phyloP scores from a whole-genome alignment of 441 rosid genomes.

The Gossypium davidsonii region DNA sequence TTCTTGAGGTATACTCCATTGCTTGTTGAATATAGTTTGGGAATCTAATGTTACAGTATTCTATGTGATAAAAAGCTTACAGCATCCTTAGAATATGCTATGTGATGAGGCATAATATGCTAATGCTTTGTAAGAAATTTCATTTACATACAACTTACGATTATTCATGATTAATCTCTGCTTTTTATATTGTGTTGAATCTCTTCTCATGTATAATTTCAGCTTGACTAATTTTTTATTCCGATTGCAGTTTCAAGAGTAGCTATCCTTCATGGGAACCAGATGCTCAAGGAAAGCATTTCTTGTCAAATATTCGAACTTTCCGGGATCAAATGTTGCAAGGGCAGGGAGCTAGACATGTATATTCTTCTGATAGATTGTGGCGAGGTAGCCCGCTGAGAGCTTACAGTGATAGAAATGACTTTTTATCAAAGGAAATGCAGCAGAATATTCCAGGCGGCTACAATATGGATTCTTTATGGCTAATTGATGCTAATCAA shows the following conservation, averaged over 20 bases:
- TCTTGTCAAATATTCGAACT: conserved; percentile 59
- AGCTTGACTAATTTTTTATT: not conserved
- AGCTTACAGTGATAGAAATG: conserved; percentile 40
- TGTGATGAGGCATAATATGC: not conserved
- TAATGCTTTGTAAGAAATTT: not conserved
- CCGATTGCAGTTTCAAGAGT: conserved; percentile 70
- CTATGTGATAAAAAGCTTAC: not conserved
- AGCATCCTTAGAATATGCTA: not conserved
- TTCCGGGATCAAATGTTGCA: conserved; percentile 71
- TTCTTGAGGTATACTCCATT: conserved; percentile 63
- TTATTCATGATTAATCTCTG: not conserved
- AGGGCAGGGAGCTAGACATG: conserved; percentile 36
- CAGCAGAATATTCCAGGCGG: conserved; percentile 32
- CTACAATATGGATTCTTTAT: conserved; percentile 46
- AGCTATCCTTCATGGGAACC: conserved; percentile 91
- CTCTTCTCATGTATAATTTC: not conserved
- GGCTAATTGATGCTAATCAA: conserved; percentile 67
- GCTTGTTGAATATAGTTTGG: not conserved
- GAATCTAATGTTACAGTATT: not conserved
- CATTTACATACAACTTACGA: not conserved
- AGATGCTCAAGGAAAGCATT: conserved; percentile 67
- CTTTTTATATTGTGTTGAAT: not conserved
- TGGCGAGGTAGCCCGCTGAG: conserved; percentile 50
- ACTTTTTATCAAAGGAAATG: conserved; percentile 39
- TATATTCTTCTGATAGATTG: conserved; percentile 34